Evolutionary conservation across 768 basidiomycete genomes (phyloP).

Genomic region (Coprinopsis cinerea): DNA sequence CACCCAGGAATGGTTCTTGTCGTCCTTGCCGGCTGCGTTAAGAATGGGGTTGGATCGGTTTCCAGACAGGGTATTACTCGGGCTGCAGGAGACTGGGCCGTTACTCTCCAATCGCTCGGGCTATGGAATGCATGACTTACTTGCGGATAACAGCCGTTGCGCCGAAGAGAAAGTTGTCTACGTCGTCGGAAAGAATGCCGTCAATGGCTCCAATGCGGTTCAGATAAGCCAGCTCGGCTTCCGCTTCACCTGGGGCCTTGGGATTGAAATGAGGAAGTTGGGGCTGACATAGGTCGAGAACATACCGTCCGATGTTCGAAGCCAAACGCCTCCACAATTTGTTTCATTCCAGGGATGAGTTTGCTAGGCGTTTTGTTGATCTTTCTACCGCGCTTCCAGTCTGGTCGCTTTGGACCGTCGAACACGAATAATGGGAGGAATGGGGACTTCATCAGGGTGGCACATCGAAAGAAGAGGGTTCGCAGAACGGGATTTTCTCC

Average conservation of each 20-base stretch:
- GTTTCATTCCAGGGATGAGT: constrained; percentile 71
- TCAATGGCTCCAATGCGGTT: constrained; percentile 81
- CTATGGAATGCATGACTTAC: constrained; percentile 34
- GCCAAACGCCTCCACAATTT: constrained; percentile 73
- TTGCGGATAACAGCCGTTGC: constrained; percentile 81
- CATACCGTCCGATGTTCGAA: constrained; percentile 70
- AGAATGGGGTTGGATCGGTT: constrained; percentile 58
- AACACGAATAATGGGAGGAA: constrained; percentile 90
- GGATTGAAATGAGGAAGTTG: neutral
- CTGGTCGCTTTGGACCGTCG: constrained; percentile 82
- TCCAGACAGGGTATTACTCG: constrained; percentile 67
- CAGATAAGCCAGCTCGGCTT: constrained; percentile 87
- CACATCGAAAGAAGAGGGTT: constrained; percentile 80
- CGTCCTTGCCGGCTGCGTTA: constrained; percentile 63
- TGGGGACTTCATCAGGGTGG: constrained; percentile 68
- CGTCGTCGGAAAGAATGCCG: constrained; percentile 87
- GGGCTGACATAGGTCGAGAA: neutral
- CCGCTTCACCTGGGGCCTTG: constrained; percentile 90
- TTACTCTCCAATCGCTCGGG: constrained; percentile 4
- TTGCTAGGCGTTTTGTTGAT: constrained; percentile 57
- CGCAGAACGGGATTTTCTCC: constrained; percentile 86
- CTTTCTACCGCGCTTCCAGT: constrained; percentile 72
- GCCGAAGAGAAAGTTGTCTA: constrained; percentile 89
- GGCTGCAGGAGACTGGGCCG: constrained; percentile 30
- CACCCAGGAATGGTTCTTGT: constrained; percentile 61